A percentile compares a stretch with the other conserved stretches of the same genome.
Conservation (phyloP, 2,329 filamentous ascomycete species). For the Cercospora sp. region DNA sequence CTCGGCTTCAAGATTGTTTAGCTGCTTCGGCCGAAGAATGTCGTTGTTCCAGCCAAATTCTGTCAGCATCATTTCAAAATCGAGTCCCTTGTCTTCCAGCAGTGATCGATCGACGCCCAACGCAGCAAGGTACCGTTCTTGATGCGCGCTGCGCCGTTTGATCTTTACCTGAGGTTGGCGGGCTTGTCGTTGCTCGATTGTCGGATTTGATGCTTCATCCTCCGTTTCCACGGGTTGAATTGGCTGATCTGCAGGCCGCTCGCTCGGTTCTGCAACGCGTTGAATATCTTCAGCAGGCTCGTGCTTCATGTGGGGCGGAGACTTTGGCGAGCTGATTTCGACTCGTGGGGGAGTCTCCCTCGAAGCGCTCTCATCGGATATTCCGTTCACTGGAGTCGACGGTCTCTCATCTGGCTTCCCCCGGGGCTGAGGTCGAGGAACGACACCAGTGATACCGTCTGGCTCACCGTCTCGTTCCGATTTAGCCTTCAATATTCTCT, state of each 20-base stretch:
- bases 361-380: constrained; percentile 3
- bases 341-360: constrained; percentile 27
- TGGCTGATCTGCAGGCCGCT: constrained; percentile 12
- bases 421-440: constrained; percentile 67
- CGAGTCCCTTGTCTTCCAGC: constrained; percentile 73
- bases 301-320: constrained; percentile 28
- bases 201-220: constrained; percentile 20
- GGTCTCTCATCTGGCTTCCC: constrained; percentile 26
- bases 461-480: constrained; percentile 66
- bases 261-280: background rate
- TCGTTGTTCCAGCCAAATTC: constrained; percentile 88
- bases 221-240: constrained; percentile 10
- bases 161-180: constrained; percentile 35
- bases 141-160: constrained; percentile 69
- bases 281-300: constrained; percentile 27
- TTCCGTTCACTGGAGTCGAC: constrained; percentile 15
- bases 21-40: constrained; percentile 70
- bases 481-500: constrained; percentile 61
- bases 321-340: constrained; percentile 32
- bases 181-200: constrained; percentile 32
- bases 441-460: constrained; percentile 86
- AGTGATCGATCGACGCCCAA: constrained; percentile 76
- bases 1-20: constrained; percentile 79
- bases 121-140: constrained; percentile 73
- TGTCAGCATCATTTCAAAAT: constrained; percentile 79